Percentiles rank a stretch among this genome's conserved stretches.
phyloP scores from a whole-genome alignment of 164 flowering plant species.

The Paratinospora sagittata region DNA sequence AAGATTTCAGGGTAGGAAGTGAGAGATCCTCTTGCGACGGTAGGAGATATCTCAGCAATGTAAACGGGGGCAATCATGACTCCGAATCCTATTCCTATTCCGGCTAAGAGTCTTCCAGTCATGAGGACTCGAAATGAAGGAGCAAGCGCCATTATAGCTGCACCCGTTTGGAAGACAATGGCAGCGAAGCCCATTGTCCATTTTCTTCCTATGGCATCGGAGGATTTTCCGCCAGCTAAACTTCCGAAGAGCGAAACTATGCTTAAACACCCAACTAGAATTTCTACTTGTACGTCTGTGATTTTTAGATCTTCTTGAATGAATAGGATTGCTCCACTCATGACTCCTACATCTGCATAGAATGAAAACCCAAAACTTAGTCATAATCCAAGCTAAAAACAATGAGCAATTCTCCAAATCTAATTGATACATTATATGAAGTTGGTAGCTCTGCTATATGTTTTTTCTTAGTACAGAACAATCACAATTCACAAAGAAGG shows the following conservation, averaged over 20 bases:
- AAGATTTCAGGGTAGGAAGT: constrained; percentile 42
- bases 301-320: constrained; percentile 33
- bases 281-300: constrained; percentile 35
- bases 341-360: constrained; percentile 39
- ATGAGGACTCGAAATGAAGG: constrained; percentile 26
- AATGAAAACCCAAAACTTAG: constrained; percentile 3
- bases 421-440: too few relatives aligned
- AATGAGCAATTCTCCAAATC: too few relatives aligned
- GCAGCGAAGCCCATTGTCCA: constrained; percentile 38
- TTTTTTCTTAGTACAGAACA: too few relatives aligned
- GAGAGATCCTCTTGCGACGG: constrained; percentile 28
- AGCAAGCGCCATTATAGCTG: constrained; percentile 33
- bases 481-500: too few relatives aligned
- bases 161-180: constrained; percentile 31
- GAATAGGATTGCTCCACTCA: constrained; percentile 43
- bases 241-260: constrained; percentile 33
- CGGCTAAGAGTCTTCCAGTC: constrained; percentile 34
- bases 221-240: constrained; percentile 32
- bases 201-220: constrained; percentile 37
- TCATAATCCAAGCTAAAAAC: too few relatives aligned
- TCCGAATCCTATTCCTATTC: constrained; percentile 37
- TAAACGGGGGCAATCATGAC: constrained; percentile 39
- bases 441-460: too few relatives aligned
- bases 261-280: constrained; percentile 33
- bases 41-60: constrained; percentile 38